Percentiles rank a stretch among this genome's conserved stretches.
phyloP scores from a whole-genome alignment of 495 filamentous ascomycete genomes.

The Aspergillus mulundensis region DNA sequence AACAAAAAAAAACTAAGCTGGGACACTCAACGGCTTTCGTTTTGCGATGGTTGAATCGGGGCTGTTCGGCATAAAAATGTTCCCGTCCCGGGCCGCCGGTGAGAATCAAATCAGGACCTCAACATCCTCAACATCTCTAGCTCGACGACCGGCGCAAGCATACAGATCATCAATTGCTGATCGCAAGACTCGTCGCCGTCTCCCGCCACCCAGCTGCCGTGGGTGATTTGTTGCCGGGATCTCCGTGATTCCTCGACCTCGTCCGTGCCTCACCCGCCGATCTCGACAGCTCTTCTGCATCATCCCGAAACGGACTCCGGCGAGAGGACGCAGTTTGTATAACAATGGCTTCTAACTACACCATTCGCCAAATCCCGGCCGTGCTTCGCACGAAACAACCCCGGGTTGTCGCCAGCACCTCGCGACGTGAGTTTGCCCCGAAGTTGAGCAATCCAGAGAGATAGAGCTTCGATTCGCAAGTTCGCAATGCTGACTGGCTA shows the following conservation, averaged over 20 bases:
- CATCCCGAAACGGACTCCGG: neutral
- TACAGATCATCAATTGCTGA: neutral
- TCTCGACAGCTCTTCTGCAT: constrained; percentile 16
- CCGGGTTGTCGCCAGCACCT: constrained; percentile 23
- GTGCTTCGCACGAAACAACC: constrained; percentile 40
- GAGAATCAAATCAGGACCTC: constrained; percentile 28
- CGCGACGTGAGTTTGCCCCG: constrained; percentile 37
- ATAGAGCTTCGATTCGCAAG: no score
- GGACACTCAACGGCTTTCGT: neutral
- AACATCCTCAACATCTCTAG: constrained; percentile 39
- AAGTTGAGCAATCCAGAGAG: neutral
- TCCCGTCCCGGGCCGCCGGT: constrained; percentile 44
- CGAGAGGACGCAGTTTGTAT: neutral
- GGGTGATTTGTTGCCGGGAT: constrained; percentile 27
- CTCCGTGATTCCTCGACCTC: constrained; percentile 5
- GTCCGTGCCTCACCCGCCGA: constrained; percentile 20
- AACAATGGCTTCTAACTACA: constrained; percentile 38
- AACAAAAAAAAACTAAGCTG: neutral
- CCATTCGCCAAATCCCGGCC: constrained; percentile 34
- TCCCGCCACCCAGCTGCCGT: constrained; percentile 23
- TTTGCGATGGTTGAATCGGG: constrained; percentile 15
- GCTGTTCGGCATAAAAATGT: constrained; percentile 44
- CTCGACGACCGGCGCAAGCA: constrained; percentile 10
- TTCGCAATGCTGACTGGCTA: no score
- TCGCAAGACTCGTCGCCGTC: constrained; percentile 1